These are phyloP conservation scores for Mycena sanguinolenta DNA, from an alignment of 768 basidiomycete species.

Conservation along the genomic window DNA sequence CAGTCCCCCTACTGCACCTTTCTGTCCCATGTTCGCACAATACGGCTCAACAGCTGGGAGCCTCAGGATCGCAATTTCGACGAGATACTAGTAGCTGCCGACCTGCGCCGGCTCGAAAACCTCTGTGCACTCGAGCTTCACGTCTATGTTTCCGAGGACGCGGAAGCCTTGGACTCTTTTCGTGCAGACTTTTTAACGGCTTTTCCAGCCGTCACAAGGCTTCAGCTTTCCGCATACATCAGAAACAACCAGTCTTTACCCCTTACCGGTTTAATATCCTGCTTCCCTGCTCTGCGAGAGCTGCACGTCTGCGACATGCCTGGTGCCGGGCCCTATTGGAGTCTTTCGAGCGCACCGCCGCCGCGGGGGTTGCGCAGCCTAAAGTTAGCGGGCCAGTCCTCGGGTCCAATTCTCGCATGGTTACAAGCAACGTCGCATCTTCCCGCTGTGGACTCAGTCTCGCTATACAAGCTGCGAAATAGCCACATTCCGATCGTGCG, in stretches of 20 bases:
- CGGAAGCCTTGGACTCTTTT: background rate
- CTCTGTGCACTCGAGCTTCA: background rate
- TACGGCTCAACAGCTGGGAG: background rate
- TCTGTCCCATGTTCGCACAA: background rate
- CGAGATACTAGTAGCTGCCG: background rate
- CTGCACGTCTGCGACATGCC: background rate
- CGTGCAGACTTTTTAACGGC: background rate
- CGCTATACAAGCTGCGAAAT: background rate
- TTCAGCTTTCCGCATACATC: background rate
- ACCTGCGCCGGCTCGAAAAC: background rate
- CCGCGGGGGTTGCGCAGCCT: background rate
- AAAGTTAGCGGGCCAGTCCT: background rate
- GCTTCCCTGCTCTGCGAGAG: background rate
- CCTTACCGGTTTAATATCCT: background rate
- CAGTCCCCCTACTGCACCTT: background rate
- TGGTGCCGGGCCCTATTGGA: background rate
- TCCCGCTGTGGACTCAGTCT: background rate
- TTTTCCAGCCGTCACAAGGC: background rate
- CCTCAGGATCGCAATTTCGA: background rate
- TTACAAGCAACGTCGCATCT: background rate
- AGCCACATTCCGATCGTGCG: background rate
- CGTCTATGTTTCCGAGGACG: background rate
- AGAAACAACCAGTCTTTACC: background rate
- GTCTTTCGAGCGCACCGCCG: background rate
- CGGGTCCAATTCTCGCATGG: background rate